Conservation (phyloP, 2,329 filamentous ascomycete species). For the Botrytis tulipae region DNA sequence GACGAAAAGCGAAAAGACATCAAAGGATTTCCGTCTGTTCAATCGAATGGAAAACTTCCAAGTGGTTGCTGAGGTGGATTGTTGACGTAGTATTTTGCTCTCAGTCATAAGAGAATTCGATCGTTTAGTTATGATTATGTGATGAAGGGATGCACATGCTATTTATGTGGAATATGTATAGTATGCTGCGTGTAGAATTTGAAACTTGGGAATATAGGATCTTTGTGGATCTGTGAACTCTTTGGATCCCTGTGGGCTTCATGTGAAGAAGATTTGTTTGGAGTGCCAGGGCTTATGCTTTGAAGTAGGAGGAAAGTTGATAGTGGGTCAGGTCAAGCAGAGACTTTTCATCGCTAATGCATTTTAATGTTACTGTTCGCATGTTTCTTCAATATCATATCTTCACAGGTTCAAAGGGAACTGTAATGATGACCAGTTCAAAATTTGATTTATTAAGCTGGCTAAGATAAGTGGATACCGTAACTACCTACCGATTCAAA, state of each 20-base stretch:
- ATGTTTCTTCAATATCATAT: background rate
- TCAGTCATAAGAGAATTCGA: background rate
- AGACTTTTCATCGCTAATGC: no score
- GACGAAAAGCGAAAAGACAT: background rate
- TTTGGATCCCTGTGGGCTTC: no score
- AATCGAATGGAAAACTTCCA: background rate
- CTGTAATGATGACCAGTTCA: background rate
- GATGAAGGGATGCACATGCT: background rate
- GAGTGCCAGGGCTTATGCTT: no score
- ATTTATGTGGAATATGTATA: no score
- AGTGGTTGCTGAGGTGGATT: background rate
- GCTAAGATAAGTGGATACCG: no score
- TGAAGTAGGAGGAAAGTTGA: background rate
- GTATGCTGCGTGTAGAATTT: no score
- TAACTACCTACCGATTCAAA: background rate
- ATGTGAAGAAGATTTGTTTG: no score
- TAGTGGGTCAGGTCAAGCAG: no score
- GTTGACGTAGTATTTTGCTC: background rate
- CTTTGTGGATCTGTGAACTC: no score
- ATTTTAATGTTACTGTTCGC: background rate
- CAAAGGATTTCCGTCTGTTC: background rate
- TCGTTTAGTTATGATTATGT: no score
- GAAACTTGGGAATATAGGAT: no score
- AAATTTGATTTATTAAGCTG: background rate
- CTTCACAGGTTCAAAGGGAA: background rate